Evolutionary conservation across 2,329 filamentous ascomycete species (phyloP).

Genomic region (Arthrobotrys sphaeroides): DNA sequence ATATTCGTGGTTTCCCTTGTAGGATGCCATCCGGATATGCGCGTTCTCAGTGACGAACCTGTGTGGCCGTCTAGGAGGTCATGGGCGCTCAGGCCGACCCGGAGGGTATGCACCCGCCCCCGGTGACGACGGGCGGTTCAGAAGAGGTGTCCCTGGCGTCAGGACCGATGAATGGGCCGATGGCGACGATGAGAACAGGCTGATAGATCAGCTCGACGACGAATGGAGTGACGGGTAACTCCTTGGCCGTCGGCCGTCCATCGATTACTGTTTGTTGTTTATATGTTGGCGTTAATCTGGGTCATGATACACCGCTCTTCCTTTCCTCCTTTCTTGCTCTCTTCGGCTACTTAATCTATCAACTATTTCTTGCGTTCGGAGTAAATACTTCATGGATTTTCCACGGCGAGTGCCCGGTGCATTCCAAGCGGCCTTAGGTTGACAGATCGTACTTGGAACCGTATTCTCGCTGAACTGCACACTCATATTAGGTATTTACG

Average conservation of each 20-base stretch:
- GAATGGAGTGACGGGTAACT: conserved; percentile 50
- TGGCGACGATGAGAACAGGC: conserved; percentile 47
- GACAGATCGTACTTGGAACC: no score
- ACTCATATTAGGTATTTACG: no score
- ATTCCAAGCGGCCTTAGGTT: no score
- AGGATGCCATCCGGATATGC: conserved; percentile 43
- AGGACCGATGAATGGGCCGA: conserved; percentile 39
- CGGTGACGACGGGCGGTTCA: conserved; percentile 14
- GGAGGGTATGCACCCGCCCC: conserved; percentile 22
- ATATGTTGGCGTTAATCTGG: not conserved
- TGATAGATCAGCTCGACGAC: conserved; percentile 52
- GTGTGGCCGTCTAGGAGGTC: conserved; percentile 22
- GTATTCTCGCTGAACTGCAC: no score
- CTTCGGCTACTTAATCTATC: no score
- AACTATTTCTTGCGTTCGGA: no score
- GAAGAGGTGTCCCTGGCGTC: not conserved
- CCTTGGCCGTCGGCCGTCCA: not conserved
- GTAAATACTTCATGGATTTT: no score
- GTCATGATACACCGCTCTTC: no score
- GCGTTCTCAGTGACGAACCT: conserved; percentile 15
- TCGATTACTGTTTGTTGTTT: not conserved
- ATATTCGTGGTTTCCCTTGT: conserved; percentile 24
- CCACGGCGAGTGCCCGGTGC: no score
- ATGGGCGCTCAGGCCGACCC: conserved; percentile 10
- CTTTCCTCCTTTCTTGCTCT: no score